Evolutionary conservation across 202 grass and related monocot species (phyloP), one percentile per base, ranked within the genome.

Genomic region (Zoysia matrella): DNA sequence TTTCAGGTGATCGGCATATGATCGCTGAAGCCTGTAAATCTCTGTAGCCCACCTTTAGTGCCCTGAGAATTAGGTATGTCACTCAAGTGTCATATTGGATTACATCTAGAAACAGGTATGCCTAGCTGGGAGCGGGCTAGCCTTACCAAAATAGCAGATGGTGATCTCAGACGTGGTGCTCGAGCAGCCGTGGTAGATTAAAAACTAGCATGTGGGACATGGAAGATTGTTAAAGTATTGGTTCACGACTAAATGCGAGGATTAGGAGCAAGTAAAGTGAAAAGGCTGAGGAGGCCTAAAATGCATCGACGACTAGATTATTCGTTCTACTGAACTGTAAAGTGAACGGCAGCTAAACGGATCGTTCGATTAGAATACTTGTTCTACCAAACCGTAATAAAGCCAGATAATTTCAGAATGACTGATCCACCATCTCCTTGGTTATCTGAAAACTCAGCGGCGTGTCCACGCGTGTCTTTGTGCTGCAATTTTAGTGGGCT

Each of bases 71-170:
- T 36, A 36, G 30, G 30, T 36, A 36, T 36, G 30, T 36, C 30
- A 36, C 30, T 36, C 30, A 36, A 36, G 30, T 36, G 30, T 36
- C 30, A 36, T 36, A 36, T 36, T 1, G 30, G 30, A 75, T 83
- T 64, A 75, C 79, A 86, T 90, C 88, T 83, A 86, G 56, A 90
- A 90, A 52, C 75, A 43, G 80, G 88, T 90, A 86, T 83, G 79
- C 84, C 83, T 83, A 68, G 68, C 73, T 30, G 53, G 16, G 58
- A 42, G 7, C 1, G 4, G 30, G 30, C 30, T 36, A 36, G 30
- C 30, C 30, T 65, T 22, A 46, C 41, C 74, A 49, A 61, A 79
- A 46, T 40, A 6, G 81, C 46, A 55, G 60, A 36, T 72, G 60
- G 75, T 36, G 30, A 36, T 36, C 30, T 36, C 30, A 36, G 30